Evolutionary conservation across 2,329 filamentous ascomycete species (phyloP), one percentile per base, ranked within the genome.

Genomic region (Talaromyces atroroseus): DNA sequence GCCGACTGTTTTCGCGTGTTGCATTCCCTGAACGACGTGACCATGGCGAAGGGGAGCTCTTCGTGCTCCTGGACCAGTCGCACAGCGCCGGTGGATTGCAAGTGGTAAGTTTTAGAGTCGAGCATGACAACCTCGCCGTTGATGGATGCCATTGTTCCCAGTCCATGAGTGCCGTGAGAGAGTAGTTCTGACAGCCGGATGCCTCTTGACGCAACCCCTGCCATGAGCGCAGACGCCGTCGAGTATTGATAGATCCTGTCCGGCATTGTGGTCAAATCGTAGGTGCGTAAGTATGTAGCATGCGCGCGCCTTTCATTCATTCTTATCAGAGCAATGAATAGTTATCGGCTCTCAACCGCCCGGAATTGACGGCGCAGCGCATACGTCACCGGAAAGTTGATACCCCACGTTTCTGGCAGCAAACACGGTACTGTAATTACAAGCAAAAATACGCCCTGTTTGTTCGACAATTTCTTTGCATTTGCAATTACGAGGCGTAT

Each of bases 51-150:
- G 1, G 56, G 56, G 5, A 58, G 56, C 12, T 55, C 52, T 52
- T 58, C 52, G 21, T 55, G 52, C 20, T 14, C 42, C 10, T 55
- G 48, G 12, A 55, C 56, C 14, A 58, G 20, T 18, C 56, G 56
- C 5, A 58, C 52, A 0, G 40, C 24, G 24, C 56, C 52, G 2
- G 52, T 46, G 12, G 56, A 36, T 36, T 54, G 51, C 23, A 58
- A 23, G 36, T 58, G 56, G 44, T 58, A 58, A 7, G 56, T 45
- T 21, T 24, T 49, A 20, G 47, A 51, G 48, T 58, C 52, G 48
- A 58, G 52, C 6, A 58, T 54, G 20, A 58, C 48, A n/a, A 58
- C 56, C 20, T 58, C 56, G 32, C 56, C 56, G 48, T 58, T 58
- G 42, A 58, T 58, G 16, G 52, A 58, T 8, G 48, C 42, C 56